phyloP scores from a whole-genome alignment of 352 stramenopile species.

The Pythium volutum region DNA sequence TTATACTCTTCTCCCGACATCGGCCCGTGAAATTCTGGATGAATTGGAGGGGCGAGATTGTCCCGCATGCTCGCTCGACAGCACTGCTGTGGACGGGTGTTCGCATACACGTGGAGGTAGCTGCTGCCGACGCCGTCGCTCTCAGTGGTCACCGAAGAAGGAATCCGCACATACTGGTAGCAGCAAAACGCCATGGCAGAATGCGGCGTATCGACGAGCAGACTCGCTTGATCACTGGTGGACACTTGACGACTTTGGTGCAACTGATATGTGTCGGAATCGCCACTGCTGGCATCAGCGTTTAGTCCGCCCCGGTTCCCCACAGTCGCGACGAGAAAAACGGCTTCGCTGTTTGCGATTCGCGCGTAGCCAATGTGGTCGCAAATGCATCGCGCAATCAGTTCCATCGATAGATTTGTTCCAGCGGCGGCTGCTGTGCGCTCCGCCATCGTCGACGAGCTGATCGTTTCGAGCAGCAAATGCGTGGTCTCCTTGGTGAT shows the following conservation, averaged over 20 bases:
- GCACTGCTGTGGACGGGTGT: slow-evolving; percentile 22
- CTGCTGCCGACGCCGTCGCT: neutral
- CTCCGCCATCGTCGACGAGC: slow-evolving; percentile 49
- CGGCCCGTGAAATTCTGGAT: neutral
- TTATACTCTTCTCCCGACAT: slow-evolving; percentile 1
- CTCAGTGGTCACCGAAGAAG: neutral
- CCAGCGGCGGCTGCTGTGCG: slow-evolving; percentile 55
- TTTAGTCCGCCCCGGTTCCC: neutral
- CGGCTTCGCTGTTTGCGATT: slow-evolving; percentile 43
- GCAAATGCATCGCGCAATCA: slow-evolving; percentile 60
- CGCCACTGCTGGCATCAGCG: neutral
- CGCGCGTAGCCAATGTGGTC: slow-evolving; percentile 52
- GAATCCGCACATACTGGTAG: slow-evolving; percentile 16
- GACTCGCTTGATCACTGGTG: slow-evolving; percentile 3
- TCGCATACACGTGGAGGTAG: slow-evolving; percentile 18
- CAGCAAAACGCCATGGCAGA: slow-evolving; percentile 23
- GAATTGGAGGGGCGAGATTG: neutral
- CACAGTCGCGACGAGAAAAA: slow-evolving; percentile 42
- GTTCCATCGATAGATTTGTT: slow-evolving; percentile 69
- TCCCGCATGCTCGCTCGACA: slow-evolving; percentile 24
- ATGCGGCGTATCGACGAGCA: slow-evolving; percentile 18
- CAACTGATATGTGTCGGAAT: slow-evolving; percentile 5
- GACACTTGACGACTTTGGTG: neutral
- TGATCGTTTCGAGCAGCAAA: slow-evolving; percentile 51
- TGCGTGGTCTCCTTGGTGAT: slow-evolving; percentile 66